A percentile compares a stretch with the other conserved stretches of the same genome.
Conservation (phyloP, 768 basidiomycete genomes). For the Dictyophora rubrovolvata region DNA sequence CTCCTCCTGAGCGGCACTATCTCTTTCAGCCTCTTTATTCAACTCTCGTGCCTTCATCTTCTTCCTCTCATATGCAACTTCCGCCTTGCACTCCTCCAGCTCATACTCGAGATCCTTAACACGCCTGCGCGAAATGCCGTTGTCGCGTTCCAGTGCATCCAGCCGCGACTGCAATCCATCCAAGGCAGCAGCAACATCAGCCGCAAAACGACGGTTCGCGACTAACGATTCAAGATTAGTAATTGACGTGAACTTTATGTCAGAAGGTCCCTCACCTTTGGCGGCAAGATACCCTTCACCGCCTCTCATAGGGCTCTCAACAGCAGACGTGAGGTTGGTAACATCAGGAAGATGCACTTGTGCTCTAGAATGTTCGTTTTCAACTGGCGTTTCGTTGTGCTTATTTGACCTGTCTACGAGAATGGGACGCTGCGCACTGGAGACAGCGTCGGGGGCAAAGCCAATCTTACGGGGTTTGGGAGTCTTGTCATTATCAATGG, state of each 20-base stretch:
- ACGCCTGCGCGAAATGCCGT: conserved; percentile 66
- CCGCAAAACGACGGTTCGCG: conserved; percentile 24
- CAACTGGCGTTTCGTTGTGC: neutral
- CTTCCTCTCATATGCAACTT: conserved; percentile 62
- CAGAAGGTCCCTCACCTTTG: conserved; percentile 39
- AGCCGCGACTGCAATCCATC: conserved; percentile 58
- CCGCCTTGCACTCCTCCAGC: conserved; percentile 73
- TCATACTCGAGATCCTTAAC: conserved; percentile 85
- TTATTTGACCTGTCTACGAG: conserved; percentile 27
- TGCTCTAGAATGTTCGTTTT: conserved; percentile 21
- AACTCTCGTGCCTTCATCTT: conserved; percentile 48
- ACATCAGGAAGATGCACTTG: conserved; percentile 66
- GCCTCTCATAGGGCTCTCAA: conserved; percentile 59
- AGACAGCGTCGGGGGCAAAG: neutral
- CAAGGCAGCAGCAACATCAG: conserved; percentile 51
- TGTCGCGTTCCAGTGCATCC: conserved; percentile 68
- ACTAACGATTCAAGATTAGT: neutral
- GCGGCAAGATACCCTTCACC: conserved; percentile 41
- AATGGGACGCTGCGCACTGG: conserved; percentile 24
- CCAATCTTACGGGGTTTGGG: conserved; percentile 21
- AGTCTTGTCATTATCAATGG: conserved; percentile 36
- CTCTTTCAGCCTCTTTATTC: conserved; percentile 23
- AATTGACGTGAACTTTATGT: neutral
- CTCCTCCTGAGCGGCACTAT: conserved; percentile 22
- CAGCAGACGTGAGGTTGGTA: conserved; percentile 71